Evolutionary conservation across 73 alveolate genomes (phyloP).

Genomic region (Uronychia binucleata): DNA sequence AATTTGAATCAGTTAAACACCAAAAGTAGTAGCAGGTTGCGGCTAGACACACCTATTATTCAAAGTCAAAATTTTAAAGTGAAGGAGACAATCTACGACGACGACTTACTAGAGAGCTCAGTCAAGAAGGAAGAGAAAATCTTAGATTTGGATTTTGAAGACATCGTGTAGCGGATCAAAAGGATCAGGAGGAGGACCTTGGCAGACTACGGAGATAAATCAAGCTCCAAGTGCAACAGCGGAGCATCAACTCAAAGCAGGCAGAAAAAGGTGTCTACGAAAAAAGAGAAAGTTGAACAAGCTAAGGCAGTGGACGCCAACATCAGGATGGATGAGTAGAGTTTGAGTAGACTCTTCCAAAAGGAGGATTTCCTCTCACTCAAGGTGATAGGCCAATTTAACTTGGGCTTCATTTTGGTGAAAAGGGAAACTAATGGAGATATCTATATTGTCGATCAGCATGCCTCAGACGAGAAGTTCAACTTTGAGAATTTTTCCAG

Average conservation of each 20-base stretch:
- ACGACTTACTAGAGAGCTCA: not conserved
- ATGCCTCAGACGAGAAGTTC: conserved; percentile 97
- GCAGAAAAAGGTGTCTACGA: no score
- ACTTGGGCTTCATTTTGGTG: conserved; percentile 95
- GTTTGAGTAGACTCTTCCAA: conserved; percentile 38
- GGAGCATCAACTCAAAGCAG: not conserved
- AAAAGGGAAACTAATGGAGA: conserved; percentile 53
- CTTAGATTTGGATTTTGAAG: not conserved
- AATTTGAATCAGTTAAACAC: no score
- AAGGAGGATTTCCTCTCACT: conserved; percentile 84
- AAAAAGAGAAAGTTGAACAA: not conserved
- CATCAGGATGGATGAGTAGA: conserved; percentile 38
- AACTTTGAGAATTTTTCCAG: conserved; percentile 88
- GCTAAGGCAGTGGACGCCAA: conserved; percentile 5
- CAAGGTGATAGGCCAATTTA: conserved; percentile 91
- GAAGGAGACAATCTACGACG: not conserved
- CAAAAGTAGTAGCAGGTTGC: no score
- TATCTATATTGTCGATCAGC: conserved; percentile 94
- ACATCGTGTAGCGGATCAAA: not conserved
- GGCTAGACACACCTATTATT: no score
- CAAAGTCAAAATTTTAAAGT: not conserved
- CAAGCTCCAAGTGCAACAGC: not conserved
- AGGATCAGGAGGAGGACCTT: not conserved
- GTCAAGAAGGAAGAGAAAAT: not conserved
- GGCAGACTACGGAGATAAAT: not conserved